Conservation (phyloP, 306 rosid genomes). For the Dalbergia oliveri region DNA sequence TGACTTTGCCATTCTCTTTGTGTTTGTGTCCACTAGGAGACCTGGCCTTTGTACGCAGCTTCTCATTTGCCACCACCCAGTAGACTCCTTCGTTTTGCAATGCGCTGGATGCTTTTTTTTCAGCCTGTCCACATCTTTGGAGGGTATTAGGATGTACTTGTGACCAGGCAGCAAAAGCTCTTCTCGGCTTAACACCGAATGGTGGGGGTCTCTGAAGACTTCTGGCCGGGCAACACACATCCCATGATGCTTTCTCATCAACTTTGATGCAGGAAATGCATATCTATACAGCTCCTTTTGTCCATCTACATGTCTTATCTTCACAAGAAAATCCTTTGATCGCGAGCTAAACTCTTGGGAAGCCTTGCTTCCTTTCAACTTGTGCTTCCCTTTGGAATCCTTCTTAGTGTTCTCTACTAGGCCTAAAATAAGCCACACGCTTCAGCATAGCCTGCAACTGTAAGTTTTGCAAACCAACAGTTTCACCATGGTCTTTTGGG, state of each 20-base stretch:
- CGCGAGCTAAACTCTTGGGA: constrained; percentile 40
- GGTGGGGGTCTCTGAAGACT: constrained; percentile 72
- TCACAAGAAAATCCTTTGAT: constrained; percentile 62
- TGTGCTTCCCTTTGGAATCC: constrained; percentile 38
- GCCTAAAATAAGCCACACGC: constrained; percentile 54
- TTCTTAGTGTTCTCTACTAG: constrained; percentile 40
- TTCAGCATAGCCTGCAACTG: constrained; percentile 66
- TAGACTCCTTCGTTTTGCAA: constrained; percentile 14
- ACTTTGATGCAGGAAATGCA: constrained; percentile 58
- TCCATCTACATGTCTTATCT: constrained; percentile 72
- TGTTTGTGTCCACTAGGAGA: constrained; percentile 46
- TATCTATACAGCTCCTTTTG: constrained; percentile 59
- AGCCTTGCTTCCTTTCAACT: constrained; percentile 14
- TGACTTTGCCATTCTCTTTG: constrained; percentile 19
- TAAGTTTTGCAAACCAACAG: constrained; percentile 34
- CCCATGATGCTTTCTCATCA: constrained; percentile 76
- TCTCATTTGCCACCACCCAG: constrained; percentile 33
- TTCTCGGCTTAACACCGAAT: constrained; percentile 59
- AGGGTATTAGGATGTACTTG: constrained; percentile 63
- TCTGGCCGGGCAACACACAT: constrained; percentile 70
- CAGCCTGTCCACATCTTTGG: constrained; percentile 61
- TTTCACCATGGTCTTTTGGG: constrained; percentile 50
- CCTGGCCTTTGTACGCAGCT: constrained; percentile 31
- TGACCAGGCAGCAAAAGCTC: constrained; percentile 70
- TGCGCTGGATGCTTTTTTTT: constrained; percentile 51